Evolutionary conservation across 768 basidiomycete genomes (phyloP).

Genomic region (Clathrus columnatus): DNA sequence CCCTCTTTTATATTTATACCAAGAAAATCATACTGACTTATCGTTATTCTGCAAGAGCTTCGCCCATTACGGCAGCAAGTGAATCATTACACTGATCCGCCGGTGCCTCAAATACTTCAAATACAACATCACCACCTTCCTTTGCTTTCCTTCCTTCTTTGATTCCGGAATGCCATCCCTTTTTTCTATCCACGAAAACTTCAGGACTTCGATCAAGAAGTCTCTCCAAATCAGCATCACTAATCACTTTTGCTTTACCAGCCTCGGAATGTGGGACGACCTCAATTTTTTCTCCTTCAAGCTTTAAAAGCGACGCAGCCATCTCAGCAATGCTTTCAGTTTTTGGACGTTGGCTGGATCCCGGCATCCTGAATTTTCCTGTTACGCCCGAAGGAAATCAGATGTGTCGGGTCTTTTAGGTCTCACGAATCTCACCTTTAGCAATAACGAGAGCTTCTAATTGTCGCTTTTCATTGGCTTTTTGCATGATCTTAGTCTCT

Average conservation of each 20-base stretch:
- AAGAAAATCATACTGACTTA: too few species aligned
- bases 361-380: slow-evolving; percentile 82
- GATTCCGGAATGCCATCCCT: slow-evolving; percentile 60
- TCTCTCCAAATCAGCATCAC: slow-evolving; percentile 70
- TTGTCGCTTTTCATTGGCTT: slow-evolving; percentile 79
- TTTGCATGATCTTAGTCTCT: slow-evolving; percentile 86
- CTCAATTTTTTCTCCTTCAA: slow-evolving; percentile 86
- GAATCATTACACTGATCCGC: slow-evolving; percentile 56
- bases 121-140: slow-evolving; percentile 41
- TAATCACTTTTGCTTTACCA: slow-evolving; percentile 65
- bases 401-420: background rate
- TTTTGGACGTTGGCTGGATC: slow-evolving; percentile 36
- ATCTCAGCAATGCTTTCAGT: slow-evolving; percentile 69
- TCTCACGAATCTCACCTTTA: slow-evolving; percentile 44
- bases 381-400: background rate
- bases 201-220: slow-evolving; percentile 72
- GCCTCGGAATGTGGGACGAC: slow-evolving; percentile 69
- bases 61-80: slow-evolving; percentile 60
- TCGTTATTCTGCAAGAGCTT: slow-evolving; percentile 17
- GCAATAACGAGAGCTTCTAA: slow-evolving; percentile 94
- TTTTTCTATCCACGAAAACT: slow-evolving; percentile 61
- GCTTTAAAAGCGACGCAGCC: slow-evolving; percentile 63
- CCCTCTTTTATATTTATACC: too few species aligned
- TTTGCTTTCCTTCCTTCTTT: slow-evolving; percentile 14
- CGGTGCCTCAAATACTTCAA: slow-evolving; percentile 71